Evolutionary conservation across 208 protist species (phyloP).

Genomic region (Leptomonas pyrrhocoris): DNA sequence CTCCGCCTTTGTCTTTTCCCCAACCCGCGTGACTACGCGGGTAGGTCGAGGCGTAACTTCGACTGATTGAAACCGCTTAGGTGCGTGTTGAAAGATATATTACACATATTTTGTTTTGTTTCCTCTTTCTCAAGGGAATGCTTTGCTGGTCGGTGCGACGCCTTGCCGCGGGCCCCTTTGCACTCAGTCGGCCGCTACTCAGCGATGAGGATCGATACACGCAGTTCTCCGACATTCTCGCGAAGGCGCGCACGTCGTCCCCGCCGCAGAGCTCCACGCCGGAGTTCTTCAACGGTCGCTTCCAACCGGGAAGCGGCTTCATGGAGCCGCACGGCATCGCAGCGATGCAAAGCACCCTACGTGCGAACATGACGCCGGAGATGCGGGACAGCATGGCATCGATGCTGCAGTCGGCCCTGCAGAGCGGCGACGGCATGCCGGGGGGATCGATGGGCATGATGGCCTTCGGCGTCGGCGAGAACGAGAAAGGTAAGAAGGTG

Average conservation of each 20-base stretch:
- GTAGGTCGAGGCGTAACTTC: no score
- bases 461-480: constrained; percentile 90
- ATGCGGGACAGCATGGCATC: constrained; percentile 84
- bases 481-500: constrained; percentile 91
- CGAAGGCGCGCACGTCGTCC: constrained; percentile 35
- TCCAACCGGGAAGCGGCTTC: constrained; percentile 52
- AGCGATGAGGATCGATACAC: constrained; percentile 47
- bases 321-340: constrained; percentile 61
- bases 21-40: no score
- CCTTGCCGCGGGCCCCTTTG: not conserved
- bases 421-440: constrained; percentile 63
- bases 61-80: no score
- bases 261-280: constrained; percentile 10
- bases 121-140: constrained; percentile 22
- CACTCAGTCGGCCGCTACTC: constrained; percentile 8
- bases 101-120: no score
- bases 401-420: constrained; percentile 70
- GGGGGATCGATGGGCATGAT: constrained; percentile 82
- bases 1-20: constrained; percentile 20
- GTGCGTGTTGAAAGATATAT: not conserved
- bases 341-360: constrained; percentile 76
- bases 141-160: constrained; percentile 7
- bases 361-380: constrained; percentile 75
- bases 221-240: constrained; percentile 67
- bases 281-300: constrained; percentile 82